Evolutionary conservation across 2,329 filamentous ascomycete species (phyloP), one percentile per base, ranked within the genome.

Genomic region (Cladosporium sp.): DNA sequence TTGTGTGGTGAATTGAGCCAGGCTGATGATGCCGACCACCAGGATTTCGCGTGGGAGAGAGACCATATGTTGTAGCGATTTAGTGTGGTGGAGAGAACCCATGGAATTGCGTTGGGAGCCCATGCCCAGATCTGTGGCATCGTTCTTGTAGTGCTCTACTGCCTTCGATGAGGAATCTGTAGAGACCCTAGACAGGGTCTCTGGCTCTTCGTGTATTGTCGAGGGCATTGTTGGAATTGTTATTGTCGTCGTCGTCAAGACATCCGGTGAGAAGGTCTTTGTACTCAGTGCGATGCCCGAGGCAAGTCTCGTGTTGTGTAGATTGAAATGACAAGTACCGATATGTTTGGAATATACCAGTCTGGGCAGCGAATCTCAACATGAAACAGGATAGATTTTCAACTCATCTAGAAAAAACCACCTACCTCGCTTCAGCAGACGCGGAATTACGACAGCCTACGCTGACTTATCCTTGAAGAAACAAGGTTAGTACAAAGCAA

Each of bases 1-100:
- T 59, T 74, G 72, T 5, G 74, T 75, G 3, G 69, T 72, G 67
- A 74, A 73, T 64, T 76, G 74, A 2, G 73, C 68, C 16, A 76
- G 68, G 29, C 66, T 65, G 61, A 76, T 73, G 35, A 75, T 64
- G 26, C 66, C 71, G 10, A 74, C 65, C 26, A 75, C 72, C 6
- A 75, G 66, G 46, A 75, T 67, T 56, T 76, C 74, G 55, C 72
- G 69, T 26, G 73, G 72, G 2, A 74, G 66, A 6, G 72, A 73
- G 49, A 75, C 73, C 37, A 65, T 62, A 21, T 72, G 52, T 29
- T 73, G 67, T 16, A 74, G 69, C 4, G 73, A 73, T 40, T 68
- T 69, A 8, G 70, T 71, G 2, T 29, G 44, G 14, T 65, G 63
- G 50, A 63, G 55, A 2, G 61, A 56, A 21, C 35, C n/a, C 21